Base-by-base conservation (phyloP, 2,329 filamentous ascomycete genomes). In the Cryphonectria naterciae region DNA sequence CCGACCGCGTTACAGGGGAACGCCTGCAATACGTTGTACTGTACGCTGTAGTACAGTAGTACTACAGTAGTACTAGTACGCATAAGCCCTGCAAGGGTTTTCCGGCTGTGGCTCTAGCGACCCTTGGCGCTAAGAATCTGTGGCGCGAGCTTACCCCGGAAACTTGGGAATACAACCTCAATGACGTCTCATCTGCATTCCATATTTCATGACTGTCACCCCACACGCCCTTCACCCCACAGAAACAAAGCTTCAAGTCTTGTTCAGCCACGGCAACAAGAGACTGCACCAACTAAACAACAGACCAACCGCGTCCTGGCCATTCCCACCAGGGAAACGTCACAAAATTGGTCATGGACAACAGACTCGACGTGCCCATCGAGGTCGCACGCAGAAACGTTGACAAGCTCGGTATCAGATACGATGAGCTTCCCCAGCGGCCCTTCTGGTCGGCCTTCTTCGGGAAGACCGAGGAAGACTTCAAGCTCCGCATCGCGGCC, bases 331-430 rank as follows among this genome's bases (percentile, higher is more conserved):
- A 35, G 15, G 2, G 54, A 19, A 8, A 15, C 35, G 32, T 61
- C 58, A 25, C 32, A 39, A n/a, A 39, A n/a, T 35, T 11, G 1
- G 39, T 7, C 37, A 43, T 64, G 49, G 39, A 58, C 17, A 11
- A 28, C 65, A 56, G n/a, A 1, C 17, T 28, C 22, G 56, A 67
- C 22, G 39, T 67, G 37, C 52, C 52, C 8, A 43, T 32, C 2
- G 65, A 67, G 37, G 35, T 46, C 8, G 72, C 68, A 15, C 68
- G 67, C n/a, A 64, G 56, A 11, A 70, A 70, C 32, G 63, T 68
- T 17, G 72, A 73, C 46, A 63, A 54, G 19, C 70, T 73, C 22
- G 70, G 70, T 13, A 72, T 73, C 62, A 70, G 65, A n/a, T 73
- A 70, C 52, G 68, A 68, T 28, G 61, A 58, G 37, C 58, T 73